Base-by-base conservation (phyloP, 257 asterid genomes). In the Ligustrum vulgare region DNA sequence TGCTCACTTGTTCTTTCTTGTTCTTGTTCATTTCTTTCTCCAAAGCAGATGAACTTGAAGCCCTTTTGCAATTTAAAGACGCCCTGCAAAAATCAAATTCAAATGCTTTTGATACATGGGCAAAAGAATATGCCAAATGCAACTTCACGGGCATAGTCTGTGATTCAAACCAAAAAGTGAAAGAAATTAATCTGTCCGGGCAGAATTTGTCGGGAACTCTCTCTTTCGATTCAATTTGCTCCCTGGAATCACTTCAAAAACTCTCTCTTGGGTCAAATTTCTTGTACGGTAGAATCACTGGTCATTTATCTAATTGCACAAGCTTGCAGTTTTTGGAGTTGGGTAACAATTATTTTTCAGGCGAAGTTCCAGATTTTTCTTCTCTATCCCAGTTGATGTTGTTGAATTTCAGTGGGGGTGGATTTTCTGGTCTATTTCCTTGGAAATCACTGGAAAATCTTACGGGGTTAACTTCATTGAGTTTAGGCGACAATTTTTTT, bases 401-500 rank as follows among this genome's bases (percentile, higher is more conserved):
- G 32, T 79, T 85, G 84, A 75, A 37, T 67, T 67, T 83, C 76
- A 85, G 68, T 34, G 23, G 5, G 3, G 78, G 84, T 72, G 87
- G 87, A 11, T 51, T 83, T 73, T 78, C 86, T 4, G 87, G 86
- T 41, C 16, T 58, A 60, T 85, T 83, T 78, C 89, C 86, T 2
- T 85, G 89, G 89, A 79, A 75, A 28, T 78, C 87, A 12, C 70
- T 85, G 67, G 79, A 45, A 69, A 85, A 83, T 76, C 72, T 79
- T 45, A 80, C 89, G 6, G 79, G 72, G 69, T 65, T 85, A 56
- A 64, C 75, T 6, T 76, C 79, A 60, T 74, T 85, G 72, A 80
- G 89, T 73, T 49, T 85, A 8, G 89, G 89, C 16, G 89, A 85
- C 31, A 85, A 83, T 58, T 58, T 9, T 12, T 77, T 85, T 45